These are phyloP conservation scores for Tulasnella sp. DNA, from an alignment of 768 basidiomycete species.

Conservation along the genomic window DNA sequence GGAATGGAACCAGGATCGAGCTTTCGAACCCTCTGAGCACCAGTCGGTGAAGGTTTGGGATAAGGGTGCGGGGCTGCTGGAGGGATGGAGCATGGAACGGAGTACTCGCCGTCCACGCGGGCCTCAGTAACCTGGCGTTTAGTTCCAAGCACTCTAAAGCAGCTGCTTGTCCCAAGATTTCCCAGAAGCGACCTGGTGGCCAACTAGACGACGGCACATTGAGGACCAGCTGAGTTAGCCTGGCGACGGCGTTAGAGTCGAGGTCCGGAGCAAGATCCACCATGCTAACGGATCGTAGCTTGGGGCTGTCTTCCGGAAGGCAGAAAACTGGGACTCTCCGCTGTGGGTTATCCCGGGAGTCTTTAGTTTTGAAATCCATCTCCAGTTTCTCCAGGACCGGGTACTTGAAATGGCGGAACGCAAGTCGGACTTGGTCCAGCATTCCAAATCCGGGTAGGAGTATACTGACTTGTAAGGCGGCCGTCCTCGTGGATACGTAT, in stretches of 20 bases:
- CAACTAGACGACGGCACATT: neutral
- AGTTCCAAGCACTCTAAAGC: neutral
- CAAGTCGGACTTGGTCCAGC: neutral
- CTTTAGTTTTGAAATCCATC: neutral
- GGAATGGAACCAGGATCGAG: neutral
- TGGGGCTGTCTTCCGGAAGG: neutral
- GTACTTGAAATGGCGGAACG: neutral
- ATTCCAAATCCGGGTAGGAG: neutral
- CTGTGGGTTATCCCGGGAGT: neutral
- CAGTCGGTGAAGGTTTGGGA: neutral
- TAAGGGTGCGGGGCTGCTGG: neutral
- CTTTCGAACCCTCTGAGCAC: neutral
- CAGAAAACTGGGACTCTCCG: neutral
- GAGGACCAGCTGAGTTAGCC: neutral
- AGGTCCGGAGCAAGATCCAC: neutral
- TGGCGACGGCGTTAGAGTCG: neutral
- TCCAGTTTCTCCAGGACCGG: neutral
- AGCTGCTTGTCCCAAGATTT: neutral
- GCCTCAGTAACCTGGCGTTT: neutral
- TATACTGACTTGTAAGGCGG: neutral
- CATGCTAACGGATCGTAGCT: neutral
- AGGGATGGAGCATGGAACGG: neutral
- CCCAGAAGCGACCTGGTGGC: neutral
- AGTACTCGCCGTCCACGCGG: neutral
- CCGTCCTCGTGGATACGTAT: neutral